Base-by-base conservation (phyloP, 208 protist species). In the Acanthamoeba royreba region DNA sequence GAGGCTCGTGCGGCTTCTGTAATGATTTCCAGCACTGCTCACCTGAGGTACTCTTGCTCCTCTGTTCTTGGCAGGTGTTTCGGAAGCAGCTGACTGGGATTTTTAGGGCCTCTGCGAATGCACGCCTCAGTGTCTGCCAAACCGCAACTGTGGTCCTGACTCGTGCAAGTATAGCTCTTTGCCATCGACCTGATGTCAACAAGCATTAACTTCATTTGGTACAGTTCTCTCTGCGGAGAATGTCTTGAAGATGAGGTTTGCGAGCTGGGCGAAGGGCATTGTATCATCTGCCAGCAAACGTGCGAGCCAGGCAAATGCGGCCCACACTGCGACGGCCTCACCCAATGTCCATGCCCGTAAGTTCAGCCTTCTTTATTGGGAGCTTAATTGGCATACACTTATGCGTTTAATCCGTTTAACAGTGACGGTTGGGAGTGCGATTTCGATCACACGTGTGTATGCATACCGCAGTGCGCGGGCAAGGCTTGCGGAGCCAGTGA, bases 181-280 rank as follows among this genome's bases (percentile, higher is more conserved):
- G 55, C 55, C 22, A 42, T 25, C 19, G 19, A 5, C 55, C 33
- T 5, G 11, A 28, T 17, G 25, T 66, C 40, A 35, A 42, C 11
- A 43, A 13, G 61, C 5, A 35, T 72, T 8, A 11, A 42, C 13
- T 25, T 81, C 2, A 19, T 55, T 9, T 55, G 49, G 9, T 17
- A 25, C 85, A 91, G 85, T 22, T 46, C 52, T 3, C 85, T 91
- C 0, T 91, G 85, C 42, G 85, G 85, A 9, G 85, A 91, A 40
- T 91, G 85, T 25, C 58, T 91, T n/a, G 52, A 69, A 15, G 85
- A 91, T 40, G 85, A 91, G 42, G 13, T 91, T 40, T 91, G 85
- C 85, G 42, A 63, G 2, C 22, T 28, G 1, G 85, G 72, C 42
- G 5, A 40, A 2, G 52, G 31, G 35, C 85, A 91, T 46, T 91